Evolutionary conservation across 2,329 filamentous ascomycete species (phyloP).

Genomic region (Cadophora gregata): DNA sequence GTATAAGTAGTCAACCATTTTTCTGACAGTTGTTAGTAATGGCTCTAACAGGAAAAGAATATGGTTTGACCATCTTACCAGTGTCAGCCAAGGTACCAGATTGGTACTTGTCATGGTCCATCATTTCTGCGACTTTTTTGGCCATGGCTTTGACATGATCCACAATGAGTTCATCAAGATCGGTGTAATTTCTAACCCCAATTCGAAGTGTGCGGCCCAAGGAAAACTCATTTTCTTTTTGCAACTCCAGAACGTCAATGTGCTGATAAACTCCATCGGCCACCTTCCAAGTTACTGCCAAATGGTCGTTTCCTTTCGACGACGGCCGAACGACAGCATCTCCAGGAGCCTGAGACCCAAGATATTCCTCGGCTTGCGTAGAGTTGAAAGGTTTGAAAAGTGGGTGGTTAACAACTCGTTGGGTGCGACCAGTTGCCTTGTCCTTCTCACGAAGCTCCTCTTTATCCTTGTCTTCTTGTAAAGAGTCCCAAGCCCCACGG

Average conservation of each 20-base stretch:
- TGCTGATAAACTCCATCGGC: conserved; percentile 96
- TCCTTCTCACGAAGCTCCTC: conserved; percentile 87
- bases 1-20: conserved; percentile 96
- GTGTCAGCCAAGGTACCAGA: conserved; percentile 78
- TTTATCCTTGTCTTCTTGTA: conserved; percentile 79
- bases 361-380: conserved; percentile 89
- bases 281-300: conserved; percentile 98
- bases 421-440: conserved; percentile 81
- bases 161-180: conserved; percentile 96
- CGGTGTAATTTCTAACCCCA: conserved; percentile 86
- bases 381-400: conserved; percentile 94
- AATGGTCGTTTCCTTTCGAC: conserved; percentile 92
- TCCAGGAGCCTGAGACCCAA: conserved; percentile 83
- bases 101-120: conserved; percentile 93
- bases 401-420: conserved; percentile 97
- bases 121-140: conserved; percentile 96
- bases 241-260: conserved; percentile 93
- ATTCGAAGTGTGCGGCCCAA: conserved; percentile 87
- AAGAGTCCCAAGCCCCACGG: conserved; percentile 85
- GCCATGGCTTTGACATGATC: conserved; percentile 98
- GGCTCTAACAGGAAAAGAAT: conserved; percentile 13
- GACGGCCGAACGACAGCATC: conserved; percentile 96
- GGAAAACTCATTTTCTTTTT: conserved; percentile 96
- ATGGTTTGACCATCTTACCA: conserved; percentile 63
- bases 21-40: conserved; percentile 58